Conservation (phyloP, 306 rosid genomes). For the Arachis stenosperma region DNA sequence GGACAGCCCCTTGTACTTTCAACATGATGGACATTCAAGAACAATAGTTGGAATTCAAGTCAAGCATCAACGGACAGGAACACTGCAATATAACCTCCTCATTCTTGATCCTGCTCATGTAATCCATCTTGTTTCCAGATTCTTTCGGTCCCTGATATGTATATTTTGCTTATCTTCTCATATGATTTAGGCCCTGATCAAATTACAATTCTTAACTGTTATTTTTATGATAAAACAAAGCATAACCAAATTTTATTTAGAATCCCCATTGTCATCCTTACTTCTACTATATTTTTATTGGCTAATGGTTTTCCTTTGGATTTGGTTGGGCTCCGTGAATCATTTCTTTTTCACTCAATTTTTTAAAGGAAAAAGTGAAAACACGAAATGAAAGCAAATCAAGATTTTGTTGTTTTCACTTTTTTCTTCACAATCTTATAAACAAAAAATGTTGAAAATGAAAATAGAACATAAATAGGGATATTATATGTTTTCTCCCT, state of each 20-base stretch:
- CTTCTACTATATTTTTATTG: slow-evolving; percentile 10
- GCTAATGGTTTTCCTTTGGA: slow-evolving; percentile 29
- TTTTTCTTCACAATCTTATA: too few relatives aligned
- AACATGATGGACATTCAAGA: slow-evolving; percentile 95
- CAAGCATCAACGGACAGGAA: slow-evolving; percentile 52
- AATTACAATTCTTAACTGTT: slow-evolving; percentile 12
- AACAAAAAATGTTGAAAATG: too few relatives aligned
- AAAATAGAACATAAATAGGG: too few relatives aligned
- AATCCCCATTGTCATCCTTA: slow-evolving; percentile 8
- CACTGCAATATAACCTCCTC: slow-evolving; percentile 65
- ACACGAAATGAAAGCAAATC: too few relatives aligned
- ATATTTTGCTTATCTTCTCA: slow-evolving; percentile 8
- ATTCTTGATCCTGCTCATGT: slow-evolving; percentile 85
- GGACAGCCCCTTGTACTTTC: slow-evolving; percentile 83
- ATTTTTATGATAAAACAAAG: too few relatives aligned
- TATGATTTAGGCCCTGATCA: slow-evolving; percentile 2
- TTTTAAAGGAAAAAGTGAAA: too few relatives aligned
- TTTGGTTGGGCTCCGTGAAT: not conserved
- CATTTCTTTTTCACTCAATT: not conserved
- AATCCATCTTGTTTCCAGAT: slow-evolving; percentile 36
- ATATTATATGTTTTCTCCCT: too few relatives aligned
- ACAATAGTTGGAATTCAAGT: slow-evolving; percentile 90
- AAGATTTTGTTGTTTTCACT: too few relatives aligned
- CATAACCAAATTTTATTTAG: not conserved
- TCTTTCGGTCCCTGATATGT: slow-evolving; percentile 11